Evolutionary conservation across 2,329 filamentous ascomycete genomes (phyloP), one percentile per base, ranked within the genome.

Genomic region (Pseudogymnoascus sp.): DNA sequence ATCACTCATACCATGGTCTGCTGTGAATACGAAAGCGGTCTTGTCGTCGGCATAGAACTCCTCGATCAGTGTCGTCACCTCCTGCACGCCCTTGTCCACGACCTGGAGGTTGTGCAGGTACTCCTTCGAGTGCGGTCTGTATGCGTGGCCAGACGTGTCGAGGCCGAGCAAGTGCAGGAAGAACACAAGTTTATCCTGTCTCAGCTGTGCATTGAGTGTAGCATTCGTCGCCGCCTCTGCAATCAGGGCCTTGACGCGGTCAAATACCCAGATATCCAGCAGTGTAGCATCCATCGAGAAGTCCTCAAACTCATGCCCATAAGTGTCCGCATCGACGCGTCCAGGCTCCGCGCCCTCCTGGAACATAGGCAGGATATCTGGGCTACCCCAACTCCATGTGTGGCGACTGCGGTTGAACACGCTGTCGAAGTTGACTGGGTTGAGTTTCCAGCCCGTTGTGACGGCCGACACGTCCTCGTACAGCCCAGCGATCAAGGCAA

Each of bases 361-460:
- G 73, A 99, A 99, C 95, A 99, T 99, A 62, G 90, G 90, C 68
- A 99, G 77, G 71, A 99, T 99, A 76, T 99, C 95, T 1, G 95
- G 95, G 72, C 93, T 97, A 1, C 95, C 95, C 95, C 95, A 99
- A 75, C 93, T 96, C 95, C 95, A 99, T 6, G 96, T 99, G 77
- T 99, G 96, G 53, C 88, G 82, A 73, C 93, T 97, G 66, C 91
- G 86, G 74, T 99, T 99, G 83, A 99, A 99, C 10, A 99, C 92
- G 72, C 93, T 97, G 78, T 99, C 95, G 72, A 99, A 99, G 73
- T 97, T 90, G 72, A 99, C 95, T 0, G 95, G 95, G 73, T 99
- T 99, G 69, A 97, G 79, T 77, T 99, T 97, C 95, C 95, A 99
- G 14, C 95, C 95, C 0, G 96, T 99, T 31, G 90, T 96, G 19